Percentiles rank a stretch among this genome's conserved stretches.
Evolutionary conservation across 192 early-diverging fungal genomes (phyloP).

Genomic region (Linnemannia schmuckeri): DNA sequence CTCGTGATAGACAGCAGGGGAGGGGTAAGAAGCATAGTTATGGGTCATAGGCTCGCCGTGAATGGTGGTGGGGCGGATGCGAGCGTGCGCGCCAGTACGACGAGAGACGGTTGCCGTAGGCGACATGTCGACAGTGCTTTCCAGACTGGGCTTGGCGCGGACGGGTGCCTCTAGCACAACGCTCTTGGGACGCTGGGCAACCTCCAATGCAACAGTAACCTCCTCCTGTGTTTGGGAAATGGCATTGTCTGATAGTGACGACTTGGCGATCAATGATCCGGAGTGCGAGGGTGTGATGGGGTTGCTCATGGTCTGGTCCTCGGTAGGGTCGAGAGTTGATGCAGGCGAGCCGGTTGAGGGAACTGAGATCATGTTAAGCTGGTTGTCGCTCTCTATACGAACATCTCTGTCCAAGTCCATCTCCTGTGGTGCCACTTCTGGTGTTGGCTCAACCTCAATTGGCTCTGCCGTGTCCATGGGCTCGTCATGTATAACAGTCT

Average conservation of each 20-base stretch:
- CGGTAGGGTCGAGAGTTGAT: conserved; percentile 19
- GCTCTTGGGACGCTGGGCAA: conserved; percentile 27
- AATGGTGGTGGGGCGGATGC: conserved; percentile 47
- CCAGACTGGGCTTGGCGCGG: conserved; percentile 18
- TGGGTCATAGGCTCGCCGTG: conserved; percentile 55
- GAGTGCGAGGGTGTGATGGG: conserved; percentile 33
- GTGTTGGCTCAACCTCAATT: conserved; percentile 25
- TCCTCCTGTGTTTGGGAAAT: conserved; percentile 19
- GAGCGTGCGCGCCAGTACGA: conserved; percentile 34
- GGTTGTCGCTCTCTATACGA: conserved; percentile 39
- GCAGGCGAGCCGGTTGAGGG: conserved; percentile 47
- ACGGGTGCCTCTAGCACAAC: conserved; percentile 13
- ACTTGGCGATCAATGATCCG: conserved; percentile 29
- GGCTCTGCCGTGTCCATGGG: conserved; percentile 30
- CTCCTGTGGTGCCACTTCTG: conserved; percentile 4
- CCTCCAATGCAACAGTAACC: conserved; percentile 7
- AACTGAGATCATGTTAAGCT: conserved; percentile 30
- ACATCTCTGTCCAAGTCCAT: conserved; percentile 22
- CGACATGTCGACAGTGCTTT: conserved; percentile 43
- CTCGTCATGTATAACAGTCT: conserved; percentile 6
- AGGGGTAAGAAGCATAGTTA: conserved; percentile 24
- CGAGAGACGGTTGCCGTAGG: conserved; percentile 46
- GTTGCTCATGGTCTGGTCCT: conserved; percentile 18
- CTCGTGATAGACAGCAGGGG: conserved; percentile 33
- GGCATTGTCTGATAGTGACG: conserved; percentile 13